Evolutionary conservation across 352 stramenopile genomes (phyloP), one percentile per base, ranked within the genome.

Genomic region (Pythium plurisporium): DNA sequence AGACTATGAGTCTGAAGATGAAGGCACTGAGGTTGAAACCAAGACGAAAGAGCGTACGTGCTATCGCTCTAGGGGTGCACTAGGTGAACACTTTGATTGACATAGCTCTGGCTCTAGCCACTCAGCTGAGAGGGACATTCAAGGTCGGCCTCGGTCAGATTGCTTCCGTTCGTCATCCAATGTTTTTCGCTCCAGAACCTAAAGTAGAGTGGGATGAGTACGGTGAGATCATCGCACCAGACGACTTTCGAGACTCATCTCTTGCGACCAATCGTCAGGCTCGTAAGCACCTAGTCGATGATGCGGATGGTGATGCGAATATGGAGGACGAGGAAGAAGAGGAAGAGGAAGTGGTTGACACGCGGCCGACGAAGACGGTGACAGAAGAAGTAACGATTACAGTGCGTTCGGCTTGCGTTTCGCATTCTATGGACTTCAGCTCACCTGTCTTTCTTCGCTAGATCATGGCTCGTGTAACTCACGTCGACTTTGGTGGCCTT

Each of bases 121-220:
- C 85, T 23, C 86, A 93, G 69, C 64, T 95, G 34, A 75, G 84
- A 55, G 86, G 86, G 8, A 91, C 84, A 11, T 95, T 94, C 59
- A 91, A 91, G 65, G 82, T 92, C 19, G 86, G 86, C 1, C 62
- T 95, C 27, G 86, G 86, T 8, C 82, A 95, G 44, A 89, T 95
- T 23, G 79, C 86, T 10, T 84, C 82, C 1, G 82, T 93, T 33
- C 85, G 82, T 1, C 88, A 94, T 59, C 84, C 86, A 8, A 94
- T 95, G 84, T 95, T 95, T 59, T 91, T 94, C 52, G 82, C 82
- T 17, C 79, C 85, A 5, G 86, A 95, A 56, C 67, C 72, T 0
- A 95, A 95, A 60, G 70, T 89, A n/a, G 84, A 95, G 47, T 95
- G 84, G 82, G 86, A 95, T 43, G 84, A 95, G 55, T 95, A 95